A percentile compares a stretch with the other conserved stretches of the same genome.
These are phyloP conservation scores for Candida albicans DNA, from an alignment of 1,139 yeast genomes.

Conservation along the genomic window DNA sequence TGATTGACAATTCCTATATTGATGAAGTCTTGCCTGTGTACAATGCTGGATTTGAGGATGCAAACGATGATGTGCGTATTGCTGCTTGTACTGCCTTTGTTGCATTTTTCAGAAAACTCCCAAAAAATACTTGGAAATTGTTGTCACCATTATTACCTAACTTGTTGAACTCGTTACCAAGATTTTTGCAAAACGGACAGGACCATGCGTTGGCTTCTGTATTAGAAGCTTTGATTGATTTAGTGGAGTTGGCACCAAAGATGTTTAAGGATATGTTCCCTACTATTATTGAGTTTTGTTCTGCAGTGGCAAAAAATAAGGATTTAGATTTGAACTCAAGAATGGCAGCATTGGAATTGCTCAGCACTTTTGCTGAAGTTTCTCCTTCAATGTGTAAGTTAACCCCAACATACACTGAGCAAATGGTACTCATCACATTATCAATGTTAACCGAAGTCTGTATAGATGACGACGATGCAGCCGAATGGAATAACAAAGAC, in stretches of 20 bases:
- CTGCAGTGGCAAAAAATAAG: conserved; percentile 76
- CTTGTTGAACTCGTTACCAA: conserved; percentile 81
- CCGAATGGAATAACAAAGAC: conserved; percentile 84
- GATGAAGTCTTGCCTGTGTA: conserved; percentile 67
- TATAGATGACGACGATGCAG: conserved; percentile 80
- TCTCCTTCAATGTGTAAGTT: conserved; percentile 94
- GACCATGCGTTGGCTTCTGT: conserved; percentile 82
- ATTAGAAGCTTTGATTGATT: conserved; percentile 84
- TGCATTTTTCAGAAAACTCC: conserved; percentile 79
- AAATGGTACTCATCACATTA: conserved; percentile 72
- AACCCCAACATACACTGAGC: conserved; percentile 68
- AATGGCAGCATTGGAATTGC: conserved; percentile 81
- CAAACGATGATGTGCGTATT: conserved; percentile 78
- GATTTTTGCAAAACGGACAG: conserved; percentile 74
- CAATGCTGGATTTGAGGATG: conserved; percentile 76
- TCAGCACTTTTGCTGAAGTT: conserved; percentile 87
- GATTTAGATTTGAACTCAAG: conserved; percentile 80
- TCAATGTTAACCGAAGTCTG: conserved; percentile 93
- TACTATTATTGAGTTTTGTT: conserved; percentile 79
- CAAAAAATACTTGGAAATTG: conserved; percentile 73
- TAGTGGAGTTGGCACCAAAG: conserved; percentile 92
- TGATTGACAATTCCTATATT: conserved; percentile 61
- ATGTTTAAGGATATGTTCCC: conserved; percentile 90
- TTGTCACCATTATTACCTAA: conserved; percentile 80
- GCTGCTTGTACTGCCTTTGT: conserved; percentile 93